A percentile compares a stretch with the other conserved stretches of the same genome.
Conservation (phyloP, 345 rosid genomes). For the Camelina laxa region DNA sequence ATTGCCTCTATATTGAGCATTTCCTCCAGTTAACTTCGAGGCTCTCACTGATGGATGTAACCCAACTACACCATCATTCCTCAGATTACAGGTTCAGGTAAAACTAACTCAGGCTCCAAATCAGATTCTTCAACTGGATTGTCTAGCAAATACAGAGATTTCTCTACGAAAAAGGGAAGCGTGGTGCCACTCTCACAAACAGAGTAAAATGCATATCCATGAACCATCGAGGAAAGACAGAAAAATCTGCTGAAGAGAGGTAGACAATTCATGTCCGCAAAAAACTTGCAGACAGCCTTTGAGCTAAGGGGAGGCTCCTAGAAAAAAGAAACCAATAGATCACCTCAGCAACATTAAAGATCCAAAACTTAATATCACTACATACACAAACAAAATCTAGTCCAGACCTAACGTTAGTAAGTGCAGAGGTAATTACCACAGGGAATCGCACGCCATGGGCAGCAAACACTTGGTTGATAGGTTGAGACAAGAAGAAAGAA, state of each 20-base stretch:
- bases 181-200: conserved; percentile 40
- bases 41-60: conserved; percentile 56
- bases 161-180: conserved; percentile 55
- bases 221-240: conserved; percentile 73
- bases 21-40: conserved; percentile 56
- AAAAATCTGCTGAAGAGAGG: conserved; percentile 71
- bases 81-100: conserved; percentile 35
- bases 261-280: conserved; percentile 42
- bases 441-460: conserved; percentile 61
- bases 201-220: conserved; percentile 53
- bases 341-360: neutral
- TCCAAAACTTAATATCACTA: neutral
- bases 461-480: conserved; percentile 55
- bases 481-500: conserved; percentile 61
- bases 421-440: conserved; percentile 50
- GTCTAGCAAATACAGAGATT: conserved; percentile 36
- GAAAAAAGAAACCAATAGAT: conserved; percentile 14
- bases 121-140: conserved; percentile 38
- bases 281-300: conserved; percentile 71
- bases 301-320: conserved; percentile 56
- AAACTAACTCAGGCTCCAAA: conserved; percentile 24
- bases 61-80: conserved; percentile 42
- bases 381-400: conserved; percentile 13
- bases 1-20: conserved; percentile 52
- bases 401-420: neutral